Percentiles rank a stretch among this genome's conserved stretches.
Conservation (phyloP, 257 asterid genomes). For the Gardenia jasminoides region DNA sequence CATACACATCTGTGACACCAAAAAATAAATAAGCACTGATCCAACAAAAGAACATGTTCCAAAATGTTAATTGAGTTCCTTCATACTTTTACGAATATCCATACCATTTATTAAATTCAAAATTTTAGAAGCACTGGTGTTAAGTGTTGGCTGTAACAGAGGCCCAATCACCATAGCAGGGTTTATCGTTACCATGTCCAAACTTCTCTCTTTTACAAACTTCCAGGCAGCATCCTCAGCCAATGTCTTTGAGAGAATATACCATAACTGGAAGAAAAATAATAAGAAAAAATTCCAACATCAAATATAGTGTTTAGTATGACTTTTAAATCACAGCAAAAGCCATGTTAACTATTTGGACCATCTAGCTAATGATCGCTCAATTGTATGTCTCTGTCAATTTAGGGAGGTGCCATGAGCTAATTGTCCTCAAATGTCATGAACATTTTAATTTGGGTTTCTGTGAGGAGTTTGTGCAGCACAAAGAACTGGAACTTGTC, state of each 20-base stretch:
- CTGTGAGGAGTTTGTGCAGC: background rate
- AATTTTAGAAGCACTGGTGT: conserved; percentile 62
- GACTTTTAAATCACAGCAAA: background rate
- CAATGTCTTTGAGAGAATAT: conserved; percentile 70
- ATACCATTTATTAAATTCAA: conserved; percentile 64
- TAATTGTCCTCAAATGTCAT: background rate
- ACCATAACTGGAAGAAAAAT: conserved; percentile 52
- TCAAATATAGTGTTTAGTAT: no score
- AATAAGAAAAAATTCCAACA: background rate
- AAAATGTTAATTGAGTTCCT: background rate
- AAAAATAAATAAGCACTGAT: background rate
- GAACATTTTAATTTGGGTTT: background rate
- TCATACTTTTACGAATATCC: background rate
- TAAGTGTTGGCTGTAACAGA: conserved; percentile 81
- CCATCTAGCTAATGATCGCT: background rate
- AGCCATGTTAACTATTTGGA: background rate
- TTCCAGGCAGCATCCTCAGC: conserved; percentile 91
- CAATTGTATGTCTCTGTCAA: background rate
- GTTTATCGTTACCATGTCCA: no score
- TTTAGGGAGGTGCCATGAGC: background rate
- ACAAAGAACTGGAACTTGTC: background rate
- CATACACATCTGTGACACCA: background rate
- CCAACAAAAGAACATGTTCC: background rate
- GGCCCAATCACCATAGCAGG: no score
- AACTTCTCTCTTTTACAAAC: conserved; percentile 67